Evolutionary conservation across 805 yeast genomes (phyloP), one percentile per base, ranked within the genome.

Genomic region (Zygosaccharomyces rouxii): DNA sequence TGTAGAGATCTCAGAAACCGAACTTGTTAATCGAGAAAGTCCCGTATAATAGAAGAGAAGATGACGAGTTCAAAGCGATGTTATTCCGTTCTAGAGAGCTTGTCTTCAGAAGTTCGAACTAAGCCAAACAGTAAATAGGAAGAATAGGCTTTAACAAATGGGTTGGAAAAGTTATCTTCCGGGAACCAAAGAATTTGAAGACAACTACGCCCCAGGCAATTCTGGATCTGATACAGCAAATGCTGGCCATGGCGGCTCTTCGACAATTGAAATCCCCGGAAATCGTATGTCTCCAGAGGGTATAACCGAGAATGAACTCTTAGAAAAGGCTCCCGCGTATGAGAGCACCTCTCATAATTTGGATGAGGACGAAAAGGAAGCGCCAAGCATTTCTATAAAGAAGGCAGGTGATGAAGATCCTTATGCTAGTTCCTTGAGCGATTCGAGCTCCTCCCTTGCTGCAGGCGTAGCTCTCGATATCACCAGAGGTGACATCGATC

Each of bases 401-500:
- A 33, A 30, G 33, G 16, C 16, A 11, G 37, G 19, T 14, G 37
- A 33, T 14, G 37, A 33, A 11, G 37, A 33, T 11, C 37, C 37
- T 6, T 33, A 33, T 11, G 37, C 5, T 9, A 16, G 37, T 16
- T 14, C 16, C 19, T 6, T 33, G 18, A 33, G 19, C 37, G 37
- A 33, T 33, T 33, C 37, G 11, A 33, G 37, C 37, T 33, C 37
- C 10, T 14, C 21, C 14, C 7, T 33, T 33, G 37, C 21, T 9
- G 37, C 44, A 2, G 35, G 35, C 7, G 44, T 26, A 9, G 44
- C 26, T 7, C 14, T 41, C 11, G 44, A 41, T 41, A 41, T 41
- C 10, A 41, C 44, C 14, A 19, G 31, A 23, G 23, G 26, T 10
- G 44, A 41, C 19, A 41, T 41, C 13, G 29, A 28, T 19, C 26